phyloP scores from a whole-genome alignment of 257 asterid genomes.

The Plantago major region DNA sequence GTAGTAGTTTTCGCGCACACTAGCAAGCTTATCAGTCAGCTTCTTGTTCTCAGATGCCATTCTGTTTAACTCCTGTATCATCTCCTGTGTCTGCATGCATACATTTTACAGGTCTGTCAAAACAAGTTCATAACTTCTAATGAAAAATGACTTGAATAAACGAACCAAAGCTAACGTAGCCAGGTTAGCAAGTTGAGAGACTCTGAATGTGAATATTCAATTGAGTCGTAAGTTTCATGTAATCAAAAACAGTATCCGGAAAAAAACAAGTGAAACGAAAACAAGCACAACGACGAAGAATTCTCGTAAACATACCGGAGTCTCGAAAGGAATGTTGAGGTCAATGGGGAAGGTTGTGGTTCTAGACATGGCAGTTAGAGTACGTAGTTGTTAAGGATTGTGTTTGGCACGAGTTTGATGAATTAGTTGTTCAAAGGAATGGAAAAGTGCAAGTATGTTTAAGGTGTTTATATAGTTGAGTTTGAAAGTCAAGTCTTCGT shows the following conservation, averaged over 20 bases:
- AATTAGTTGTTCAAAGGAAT: constrained; percentile 10
- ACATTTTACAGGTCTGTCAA: neutral
- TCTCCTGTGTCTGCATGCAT: constrained; percentile 29
- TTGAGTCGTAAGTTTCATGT: too few relatives aligned
- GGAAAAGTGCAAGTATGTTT: constrained; percentile 6
- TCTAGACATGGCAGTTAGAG: constrained; percentile 20
- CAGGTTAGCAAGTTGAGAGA: neutral
- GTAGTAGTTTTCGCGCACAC: constrained; percentile 31
- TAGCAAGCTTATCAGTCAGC: constrained; percentile 37
- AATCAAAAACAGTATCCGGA: neutral
- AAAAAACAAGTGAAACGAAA: neutral
- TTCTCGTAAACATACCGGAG: constrained; percentile 18
- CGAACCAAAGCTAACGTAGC: neutral
- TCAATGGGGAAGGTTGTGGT: constrained; percentile 22
- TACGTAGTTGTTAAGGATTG: neutral
- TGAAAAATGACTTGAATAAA: neutral
- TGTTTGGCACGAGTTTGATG: neutral
- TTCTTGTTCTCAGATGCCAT: constrained; percentile 54
- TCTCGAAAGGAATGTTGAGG: constrained; percentile 33
- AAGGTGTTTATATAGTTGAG: constrained; percentile 13
- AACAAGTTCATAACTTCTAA: neutral
- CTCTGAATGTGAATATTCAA: too few relatives aligned
- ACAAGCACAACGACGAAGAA: neutral
- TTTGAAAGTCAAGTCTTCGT: constrained; percentile 5
- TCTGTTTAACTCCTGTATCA: constrained; percentile 40